Conservation (phyloP, 2,329 filamentous ascomycete species). For the Chaetomium strumarium region DNA sequence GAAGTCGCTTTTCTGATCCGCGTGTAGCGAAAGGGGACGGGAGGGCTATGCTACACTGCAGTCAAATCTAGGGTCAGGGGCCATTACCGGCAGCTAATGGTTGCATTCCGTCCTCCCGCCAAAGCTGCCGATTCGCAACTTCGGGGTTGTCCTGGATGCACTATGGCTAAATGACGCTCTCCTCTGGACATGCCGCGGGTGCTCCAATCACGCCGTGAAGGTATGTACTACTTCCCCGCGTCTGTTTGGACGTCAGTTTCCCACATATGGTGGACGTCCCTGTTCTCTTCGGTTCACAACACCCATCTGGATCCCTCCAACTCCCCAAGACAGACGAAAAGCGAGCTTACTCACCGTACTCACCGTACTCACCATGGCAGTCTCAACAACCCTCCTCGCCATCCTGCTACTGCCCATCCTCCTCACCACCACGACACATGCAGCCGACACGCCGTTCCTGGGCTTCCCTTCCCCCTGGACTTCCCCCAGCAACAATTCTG, state of each 20-base stretch:
- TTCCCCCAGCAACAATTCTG: constrained; percentile 1
- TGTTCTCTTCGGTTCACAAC: background rate
- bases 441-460: constrained; percentile 6
- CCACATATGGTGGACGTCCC: no score
- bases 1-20: constrained; percentile 44
- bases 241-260: no score
- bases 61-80: no score
- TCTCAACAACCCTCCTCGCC: background rate
- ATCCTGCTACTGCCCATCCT: background rate
- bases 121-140: background rate
- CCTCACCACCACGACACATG: background rate
- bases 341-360: no score
- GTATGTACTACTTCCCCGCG: background rate
- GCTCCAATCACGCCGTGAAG: background rate
- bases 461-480: constrained; percentile 21
- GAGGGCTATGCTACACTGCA: background rate
- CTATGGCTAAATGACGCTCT: background rate
- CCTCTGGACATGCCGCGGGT: background rate
- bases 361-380: background rate
- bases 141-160: background rate
- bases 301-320: no score
- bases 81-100: no score
- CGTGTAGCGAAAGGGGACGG: background rate
- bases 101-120: no score
- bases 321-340: no score